Conservation (phyloP, 2,329 filamentous ascomycete genomes). For the Epichloe elymi region DNA sequence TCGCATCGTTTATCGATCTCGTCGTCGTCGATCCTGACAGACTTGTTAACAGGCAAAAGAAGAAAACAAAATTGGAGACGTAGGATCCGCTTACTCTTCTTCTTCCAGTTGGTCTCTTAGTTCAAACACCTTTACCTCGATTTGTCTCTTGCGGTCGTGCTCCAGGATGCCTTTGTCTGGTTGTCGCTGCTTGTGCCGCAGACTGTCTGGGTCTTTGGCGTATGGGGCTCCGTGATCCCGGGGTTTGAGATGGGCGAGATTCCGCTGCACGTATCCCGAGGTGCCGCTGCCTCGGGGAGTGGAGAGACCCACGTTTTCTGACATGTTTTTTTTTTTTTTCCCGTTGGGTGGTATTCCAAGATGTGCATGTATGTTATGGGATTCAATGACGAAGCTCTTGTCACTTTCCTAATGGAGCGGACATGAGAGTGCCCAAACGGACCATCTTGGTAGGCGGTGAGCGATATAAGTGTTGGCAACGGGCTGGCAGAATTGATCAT, state of each 20-base stretch:
- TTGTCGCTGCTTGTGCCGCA: constrained; percentile 65
- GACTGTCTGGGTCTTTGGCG: constrained; percentile 51
- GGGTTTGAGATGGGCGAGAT: constrained; percentile 74
- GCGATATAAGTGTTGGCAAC: constrained; percentile 4
- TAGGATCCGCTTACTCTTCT: constrained; percentile 43
- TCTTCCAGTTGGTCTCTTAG: constrained; percentile 86
- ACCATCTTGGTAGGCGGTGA: constrained; percentile 12
- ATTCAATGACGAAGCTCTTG: background rate
- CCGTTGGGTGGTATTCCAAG: background rate
- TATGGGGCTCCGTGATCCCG: constrained; percentile 74
- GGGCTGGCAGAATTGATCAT: constrained; percentile 15
- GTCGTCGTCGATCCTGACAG: constrained; percentile 60
- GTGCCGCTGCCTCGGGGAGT: constrained; percentile 93
- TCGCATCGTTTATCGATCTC: constrained; percentile 62
- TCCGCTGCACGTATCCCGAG: constrained; percentile 94
- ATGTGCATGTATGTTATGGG: background rate
- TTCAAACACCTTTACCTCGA: constrained; percentile 90
- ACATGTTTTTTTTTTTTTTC: constrained; percentile 43
- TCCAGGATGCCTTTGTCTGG: constrained; percentile 89
- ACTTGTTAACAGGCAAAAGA: constrained; percentile 4
- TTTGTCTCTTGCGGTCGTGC: constrained; percentile 79
- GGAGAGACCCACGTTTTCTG: constrained; percentile 89
- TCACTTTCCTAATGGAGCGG: no score
- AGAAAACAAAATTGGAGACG: background rate
- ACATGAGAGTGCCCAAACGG: background rate